These are phyloP conservation scores for Austroboletus niveus DNA, from an alignment of 1,284 basidiomycete genomes.

Conservation along the genomic window DNA sequence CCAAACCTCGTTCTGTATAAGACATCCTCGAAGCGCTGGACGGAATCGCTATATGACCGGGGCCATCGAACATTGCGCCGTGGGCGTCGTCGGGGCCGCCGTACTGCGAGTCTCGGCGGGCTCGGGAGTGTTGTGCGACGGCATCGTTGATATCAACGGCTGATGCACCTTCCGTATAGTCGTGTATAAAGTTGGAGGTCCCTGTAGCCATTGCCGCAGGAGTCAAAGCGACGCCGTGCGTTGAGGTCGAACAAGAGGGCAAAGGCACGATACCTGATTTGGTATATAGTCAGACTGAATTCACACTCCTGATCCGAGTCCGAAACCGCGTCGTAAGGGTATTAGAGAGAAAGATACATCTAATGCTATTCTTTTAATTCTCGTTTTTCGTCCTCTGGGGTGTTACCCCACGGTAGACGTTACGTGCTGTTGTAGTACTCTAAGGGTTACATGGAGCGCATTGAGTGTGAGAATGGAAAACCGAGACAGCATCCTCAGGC, in stretches of 20 bases:
- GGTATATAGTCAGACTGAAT: conserved; percentile 5
- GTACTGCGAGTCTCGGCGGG: conserved; percentile 65
- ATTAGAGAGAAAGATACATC: too few species aligned
- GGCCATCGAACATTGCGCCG: conserved; percentile 74
- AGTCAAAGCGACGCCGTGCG: not conserved
- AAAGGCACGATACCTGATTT: conserved; percentile 11
- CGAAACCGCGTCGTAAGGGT: not conserved
- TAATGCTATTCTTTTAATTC: too few species aligned
- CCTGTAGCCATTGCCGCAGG: conserved; percentile 11
- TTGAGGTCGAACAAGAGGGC: not conserved
- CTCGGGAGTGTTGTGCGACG: conserved; percentile 44
- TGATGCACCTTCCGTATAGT: conserved; percentile 85
- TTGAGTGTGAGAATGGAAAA: too few species aligned
- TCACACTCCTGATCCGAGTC: not conserved
- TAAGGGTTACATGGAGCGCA: too few species aligned
- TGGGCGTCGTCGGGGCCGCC: conserved; percentile 47
- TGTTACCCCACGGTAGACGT: too few species aligned
- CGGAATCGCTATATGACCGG: conserved; percentile 66
- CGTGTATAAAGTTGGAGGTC: conserved; percentile 35
- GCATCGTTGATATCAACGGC: conserved; percentile 65
- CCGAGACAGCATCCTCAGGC: too few species aligned
- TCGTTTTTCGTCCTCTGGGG: too few species aligned
- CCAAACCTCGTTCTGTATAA: conserved; percentile 46
- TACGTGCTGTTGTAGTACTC: too few species aligned
- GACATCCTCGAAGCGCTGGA: conserved; percentile 79